phyloP scores from a whole-genome alignment of 768 basidiomycete genomes.

The Lactarius evosmus region DNA sequence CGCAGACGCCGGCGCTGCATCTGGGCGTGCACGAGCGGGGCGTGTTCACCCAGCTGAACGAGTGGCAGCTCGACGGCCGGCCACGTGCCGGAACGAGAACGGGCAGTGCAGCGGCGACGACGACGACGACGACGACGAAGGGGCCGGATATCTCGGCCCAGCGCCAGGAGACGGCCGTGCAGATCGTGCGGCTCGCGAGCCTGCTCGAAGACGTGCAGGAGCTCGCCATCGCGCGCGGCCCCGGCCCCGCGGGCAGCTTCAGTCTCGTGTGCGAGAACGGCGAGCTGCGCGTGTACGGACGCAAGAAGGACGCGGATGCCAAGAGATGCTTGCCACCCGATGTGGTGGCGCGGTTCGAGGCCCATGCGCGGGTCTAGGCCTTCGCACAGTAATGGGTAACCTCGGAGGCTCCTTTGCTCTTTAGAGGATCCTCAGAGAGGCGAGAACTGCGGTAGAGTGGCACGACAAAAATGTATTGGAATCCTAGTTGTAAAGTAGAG shows the following conservation, averaged over 20 bases:
- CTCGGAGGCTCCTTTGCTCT: too few species aligned
- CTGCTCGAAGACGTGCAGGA: slow-evolving; percentile 21
- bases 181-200: slow-evolving; percentile 18
- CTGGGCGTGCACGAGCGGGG: slow-evolving; percentile 58
- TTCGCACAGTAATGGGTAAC: too few species aligned
- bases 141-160: slow-evolving; percentile 1
- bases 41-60: slow-evolving; percentile 47
- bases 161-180: background rate
- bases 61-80: slow-evolving; percentile 35
- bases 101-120: background rate
- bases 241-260: slow-evolving; percentile 13
- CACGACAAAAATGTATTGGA: too few species aligned
- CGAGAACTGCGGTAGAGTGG: too few species aligned
- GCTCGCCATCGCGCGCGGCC: slow-evolving; percentile 17
- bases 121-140: too few species aligned
- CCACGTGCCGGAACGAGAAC: background rate
- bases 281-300: slow-evolving; percentile 9
- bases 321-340: slow-evolving; percentile 15
- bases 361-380: background rate
- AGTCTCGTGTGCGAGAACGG: slow-evolving; percentile 15
- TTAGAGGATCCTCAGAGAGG: too few species aligned
- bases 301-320: background rate
- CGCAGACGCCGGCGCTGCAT: slow-evolving; percentile 60
- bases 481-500: too few species aligned
- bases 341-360: slow-evolving; percentile 10